phyloP scores from a whole-genome alignment of 768 basidiomycete genomes.

The Lactarius hatsudake region DNA sequence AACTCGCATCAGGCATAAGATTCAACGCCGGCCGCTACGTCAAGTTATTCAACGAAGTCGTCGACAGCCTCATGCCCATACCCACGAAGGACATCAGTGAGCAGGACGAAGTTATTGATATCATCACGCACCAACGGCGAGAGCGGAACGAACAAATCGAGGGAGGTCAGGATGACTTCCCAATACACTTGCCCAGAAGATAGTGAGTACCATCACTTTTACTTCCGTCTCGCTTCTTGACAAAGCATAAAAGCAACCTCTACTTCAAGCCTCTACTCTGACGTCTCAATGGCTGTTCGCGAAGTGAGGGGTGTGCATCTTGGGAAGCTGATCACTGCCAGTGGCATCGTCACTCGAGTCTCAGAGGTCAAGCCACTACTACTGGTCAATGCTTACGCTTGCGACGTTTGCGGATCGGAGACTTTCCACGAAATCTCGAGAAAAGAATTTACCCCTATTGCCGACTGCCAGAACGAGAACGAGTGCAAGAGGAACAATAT shows the following conservation, averaged over 20 bases:
- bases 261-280: constrained; percentile 87
- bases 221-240: constrained; percentile 18
- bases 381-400: constrained; percentile 96
- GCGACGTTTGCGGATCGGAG: constrained; percentile 96
- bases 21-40: constrained; percentile 89
- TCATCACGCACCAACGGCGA: constrained; percentile 90
- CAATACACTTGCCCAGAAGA: constrained; percentile 86
- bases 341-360: constrained; percentile 97
- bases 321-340: constrained; percentile 92
- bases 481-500: constrained; percentile 86
- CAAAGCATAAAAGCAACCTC: constrained; percentile 63
- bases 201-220: constrained; percentile 66
- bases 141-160: constrained; percentile 85
- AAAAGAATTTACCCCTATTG: constrained; percentile 86
- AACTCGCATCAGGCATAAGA: constrained; percentile 75
- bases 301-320: constrained; percentile 83
- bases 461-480: constrained; percentile 82
- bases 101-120: constrained; percentile 93
- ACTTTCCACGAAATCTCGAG: constrained; percentile 96
- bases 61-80: constrained; percentile 78
- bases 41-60: constrained; percentile 81
- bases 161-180: constrained; percentile 74
- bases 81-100: constrained; percentile 89
- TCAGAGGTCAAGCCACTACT: constrained; percentile 98
- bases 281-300: constrained; percentile 84